Evolutionary conservation across 257 asterid species (phyloP), one percentile per base, ranked within the genome.

Genomic region (Penstemon barbatus): DNA sequence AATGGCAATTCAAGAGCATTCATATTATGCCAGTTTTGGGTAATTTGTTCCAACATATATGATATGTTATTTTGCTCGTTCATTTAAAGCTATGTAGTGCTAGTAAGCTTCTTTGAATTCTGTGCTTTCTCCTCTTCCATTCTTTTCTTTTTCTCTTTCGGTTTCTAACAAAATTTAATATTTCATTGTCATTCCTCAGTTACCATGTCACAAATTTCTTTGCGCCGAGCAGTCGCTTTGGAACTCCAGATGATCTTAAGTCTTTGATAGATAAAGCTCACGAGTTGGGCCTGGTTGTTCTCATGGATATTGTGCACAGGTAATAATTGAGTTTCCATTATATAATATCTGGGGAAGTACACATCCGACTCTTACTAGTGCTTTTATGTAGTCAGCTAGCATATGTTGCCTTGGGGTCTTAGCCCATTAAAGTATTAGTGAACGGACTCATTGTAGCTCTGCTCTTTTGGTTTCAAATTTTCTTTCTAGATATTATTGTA

Each of bases 221-320:
- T 81, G 97, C 99, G 58, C 99, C 99, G 61, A 94, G 99, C 82
- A 91, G 99, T 73, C 99, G 97, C 73, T 94, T 79, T 82, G 99
- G 99, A 70, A 86, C 93, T 52, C 99, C 97, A 10, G 99, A 94
- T 63, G 97, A 94, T 57, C 97, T 94, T 12, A 94, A 94, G 80
- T 94, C 97, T 55, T 75, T 94, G 75, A 94, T 94, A 74, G 99
- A 94, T 79, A 94, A 68, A 82, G 99, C 99, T 74, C 99, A 94
- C 76, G 97, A 94, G 79, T 75, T 94, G 78, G 99, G 97, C 73
- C 75, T 94, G 74, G 61, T 91, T 61, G 99, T 94, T 78, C 97
- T 94, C 65, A 94, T 94, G 99, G 99, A 94, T 80, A 89, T 94
- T 61, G 99, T 94, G 75, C 99, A 94, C 87, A 94, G 99, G 99